These are phyloP conservation scores for Daldinia sp. DNA, from an alignment of 2,329 filamentous ascomycete genomes.

Conservation along the genomic window DNA sequence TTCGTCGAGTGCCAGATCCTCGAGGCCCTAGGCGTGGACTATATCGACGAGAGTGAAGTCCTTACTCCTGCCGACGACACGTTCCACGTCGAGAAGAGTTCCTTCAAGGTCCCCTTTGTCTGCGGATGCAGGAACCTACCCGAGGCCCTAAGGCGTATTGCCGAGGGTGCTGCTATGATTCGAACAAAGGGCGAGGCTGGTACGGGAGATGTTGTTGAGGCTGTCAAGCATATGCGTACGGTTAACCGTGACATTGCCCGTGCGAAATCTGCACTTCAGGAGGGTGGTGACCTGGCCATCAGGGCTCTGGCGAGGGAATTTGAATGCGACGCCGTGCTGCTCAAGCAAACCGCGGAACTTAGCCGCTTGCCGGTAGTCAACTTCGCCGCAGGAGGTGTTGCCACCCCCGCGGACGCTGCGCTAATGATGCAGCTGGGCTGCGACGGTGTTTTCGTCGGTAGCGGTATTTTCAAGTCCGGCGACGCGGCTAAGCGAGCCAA, in stretches of 20 bases:
- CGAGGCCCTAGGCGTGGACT: constrained; percentile 93
- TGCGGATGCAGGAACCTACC: constrained; percentile 95
- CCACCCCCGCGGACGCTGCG: constrained; percentile 96
- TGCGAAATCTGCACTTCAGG: constrained; percentile 76
- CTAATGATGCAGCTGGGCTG: constrained; percentile 99
- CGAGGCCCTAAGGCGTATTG: constrained; percentile 89
- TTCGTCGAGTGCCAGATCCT: constrained; percentile 99
- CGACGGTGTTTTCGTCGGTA: constrained; percentile 96
- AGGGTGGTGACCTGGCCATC: constrained; percentile 60
- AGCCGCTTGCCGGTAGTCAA: constrained; percentile 94
- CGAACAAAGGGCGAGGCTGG: constrained; percentile 98
- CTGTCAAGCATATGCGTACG: constrained; percentile 93
- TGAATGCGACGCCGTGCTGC: constrained; percentile 77
- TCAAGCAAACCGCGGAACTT: constrained; percentile 86
- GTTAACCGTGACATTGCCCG: constrained; percentile 83
- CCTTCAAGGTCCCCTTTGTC: constrained; percentile 87
- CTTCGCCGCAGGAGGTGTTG: constrained; percentile 98
- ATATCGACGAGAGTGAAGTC: constrained; percentile 98
- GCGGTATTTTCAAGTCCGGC: constrained; percentile 96
- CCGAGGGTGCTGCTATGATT: constrained; percentile 97
- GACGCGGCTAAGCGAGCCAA: constrained; percentile 88
- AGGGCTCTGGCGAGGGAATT: constrained; percentile 83
- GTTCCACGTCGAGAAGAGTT: constrained; percentile 90
- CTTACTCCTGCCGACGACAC: constrained; percentile 91
- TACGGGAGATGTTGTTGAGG: constrained; percentile 96